phyloP scores from a whole-genome alignment of 192 early-diverging fungal genomes.

The Entomortierella lignicola region DNA sequence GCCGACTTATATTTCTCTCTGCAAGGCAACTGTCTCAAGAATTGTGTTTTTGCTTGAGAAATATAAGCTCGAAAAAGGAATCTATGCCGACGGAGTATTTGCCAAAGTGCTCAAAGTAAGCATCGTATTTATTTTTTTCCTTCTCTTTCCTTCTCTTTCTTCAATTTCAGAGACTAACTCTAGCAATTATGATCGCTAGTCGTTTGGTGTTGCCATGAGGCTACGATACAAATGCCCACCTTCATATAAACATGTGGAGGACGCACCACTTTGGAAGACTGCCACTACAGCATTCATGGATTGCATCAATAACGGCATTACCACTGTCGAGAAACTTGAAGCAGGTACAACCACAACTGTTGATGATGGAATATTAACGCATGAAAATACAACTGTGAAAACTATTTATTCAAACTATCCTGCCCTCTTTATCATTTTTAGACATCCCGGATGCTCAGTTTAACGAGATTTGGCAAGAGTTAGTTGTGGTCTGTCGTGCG shows the following conservation, averaged over 20 bases:
- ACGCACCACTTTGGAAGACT: constrained; percentile 78
- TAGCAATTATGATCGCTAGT: constrained; percentile 47
- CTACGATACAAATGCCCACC: constrained; percentile 81
- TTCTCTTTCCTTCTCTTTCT: neutral
- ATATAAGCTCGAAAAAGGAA: constrained; percentile 55
- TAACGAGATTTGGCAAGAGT: constrained; percentile 47
- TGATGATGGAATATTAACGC: too few species aligned
- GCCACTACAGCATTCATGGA: constrained; percentile 72
- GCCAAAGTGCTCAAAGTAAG: constrained; percentile 60
- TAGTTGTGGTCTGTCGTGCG: constrained; percentile 37
- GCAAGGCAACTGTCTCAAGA: constrained; percentile 68
- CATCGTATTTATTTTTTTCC: neutral
- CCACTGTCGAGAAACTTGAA: constrained; percentile 54
- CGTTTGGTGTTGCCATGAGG: constrained; percentile 77
- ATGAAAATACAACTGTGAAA: neutral
- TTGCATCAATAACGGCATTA: constrained; percentile 65
- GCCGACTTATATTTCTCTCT: constrained; percentile 82
- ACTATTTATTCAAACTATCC: neutral
- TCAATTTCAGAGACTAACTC: too few species aligned
- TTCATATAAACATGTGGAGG: constrained; percentile 73
- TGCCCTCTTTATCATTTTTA: constrained; percentile 7
- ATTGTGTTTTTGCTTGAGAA: constrained; percentile 68
- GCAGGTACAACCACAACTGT: constrained; percentile 18
- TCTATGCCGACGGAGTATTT: constrained; percentile 68
- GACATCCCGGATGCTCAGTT: constrained; percentile 38